These are phyloP conservation scores for Penicillium cinerascens DNA, from an alignment of 495 filamentous ascomycete genomes.

Conservation along the genomic window DNA sequence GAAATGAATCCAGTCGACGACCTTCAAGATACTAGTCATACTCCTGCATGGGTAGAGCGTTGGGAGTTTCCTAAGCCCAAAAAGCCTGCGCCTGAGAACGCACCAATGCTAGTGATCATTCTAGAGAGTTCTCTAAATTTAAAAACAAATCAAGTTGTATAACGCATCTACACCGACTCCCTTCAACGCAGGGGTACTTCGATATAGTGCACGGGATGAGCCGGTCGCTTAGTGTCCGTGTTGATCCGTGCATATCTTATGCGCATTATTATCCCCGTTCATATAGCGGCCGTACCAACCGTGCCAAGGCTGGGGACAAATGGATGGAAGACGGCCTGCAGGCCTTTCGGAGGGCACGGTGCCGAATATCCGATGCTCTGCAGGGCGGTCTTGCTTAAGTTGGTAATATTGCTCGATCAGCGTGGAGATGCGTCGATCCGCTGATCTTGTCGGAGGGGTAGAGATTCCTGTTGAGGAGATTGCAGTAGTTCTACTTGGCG, in stretches of 20 bases:
- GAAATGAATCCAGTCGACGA: no score
- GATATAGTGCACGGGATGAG: background rate
- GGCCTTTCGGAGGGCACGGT: constrained; percentile 10
- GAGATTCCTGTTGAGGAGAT: background rate
- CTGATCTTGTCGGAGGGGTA: constrained; percentile 1
- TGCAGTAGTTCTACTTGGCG: background rate
- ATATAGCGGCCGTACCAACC: background rate
- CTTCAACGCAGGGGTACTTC: background rate
- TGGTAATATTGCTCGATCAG: constrained; percentile 13
- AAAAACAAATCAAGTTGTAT: no score
- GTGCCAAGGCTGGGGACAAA: constrained; percentile 9
- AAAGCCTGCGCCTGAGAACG: no score
- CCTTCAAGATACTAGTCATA: no score
- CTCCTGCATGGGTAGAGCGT: no score
- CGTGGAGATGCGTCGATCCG: constrained; percentile 1
- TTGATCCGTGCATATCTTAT: background rate
- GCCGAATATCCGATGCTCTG: constrained; percentile 13
- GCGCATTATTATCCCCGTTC: background rate
- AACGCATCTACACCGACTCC: background rate
- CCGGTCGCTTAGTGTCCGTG: background rate
- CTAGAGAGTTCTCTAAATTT: no score
- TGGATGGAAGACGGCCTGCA: constrained; percentile 1
- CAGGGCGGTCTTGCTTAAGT: constrained; percentile 2
- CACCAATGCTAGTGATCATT: no score
- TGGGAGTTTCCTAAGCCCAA: no score